Base-by-base conservation (phyloP, 495 filamentous ascomycete species). In the Penicillium bialowiezense region DNA sequence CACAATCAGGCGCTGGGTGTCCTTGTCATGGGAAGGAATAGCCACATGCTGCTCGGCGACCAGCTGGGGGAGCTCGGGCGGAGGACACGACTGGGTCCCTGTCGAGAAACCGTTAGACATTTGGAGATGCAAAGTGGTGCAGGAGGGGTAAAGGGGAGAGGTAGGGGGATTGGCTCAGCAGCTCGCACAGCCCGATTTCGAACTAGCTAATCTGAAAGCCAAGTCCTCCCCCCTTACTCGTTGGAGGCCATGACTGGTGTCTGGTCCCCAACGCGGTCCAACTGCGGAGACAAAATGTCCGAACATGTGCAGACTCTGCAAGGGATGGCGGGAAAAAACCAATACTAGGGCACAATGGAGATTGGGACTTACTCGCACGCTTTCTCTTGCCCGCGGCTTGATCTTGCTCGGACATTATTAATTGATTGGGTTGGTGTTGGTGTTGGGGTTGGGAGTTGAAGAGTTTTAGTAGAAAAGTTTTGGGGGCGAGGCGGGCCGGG, bases 31-130 rank as follows among this genome's bases (percentile, higher is more conserved):
- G 26, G 85, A 69, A 12, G 90, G 70, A 61, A 98, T 95, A 10
- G 93, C 84, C 21, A 84, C 74, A 58, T 95, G 86, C 62, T 98
- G 93, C 64, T 97, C 92, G 24, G 93, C 93, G 40, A 91, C 87
- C 36, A 98, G 81, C 58, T 91, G 86, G 2, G 93, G 93, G 33
- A 98, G 81, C 55, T 84, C 82, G 26, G 91, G 91, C 44, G 93
- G 91, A 38, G 93, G 93, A 37, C 95, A 85, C 32, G 93, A 98
- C 65, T 97, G 93, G 33, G 93, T 98, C 68, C 87, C 83, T 83
- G 64, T 35, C 23, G 47, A 38, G 51, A 46, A 51, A 45, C 32
- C 18, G 54, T 70, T 51, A 69, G 60, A 48, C 54, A 56, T 55
- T 13, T 49, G 41, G 54, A 14, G 20, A 23, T 26, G 18, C 32